A percentile compares a stretch with the other conserved stretches of the same genome.
Evolutionary conservation across 2,329 filamentous ascomycete genomes (phyloP).

Genomic region (Aureobasidium sp.): DNA sequence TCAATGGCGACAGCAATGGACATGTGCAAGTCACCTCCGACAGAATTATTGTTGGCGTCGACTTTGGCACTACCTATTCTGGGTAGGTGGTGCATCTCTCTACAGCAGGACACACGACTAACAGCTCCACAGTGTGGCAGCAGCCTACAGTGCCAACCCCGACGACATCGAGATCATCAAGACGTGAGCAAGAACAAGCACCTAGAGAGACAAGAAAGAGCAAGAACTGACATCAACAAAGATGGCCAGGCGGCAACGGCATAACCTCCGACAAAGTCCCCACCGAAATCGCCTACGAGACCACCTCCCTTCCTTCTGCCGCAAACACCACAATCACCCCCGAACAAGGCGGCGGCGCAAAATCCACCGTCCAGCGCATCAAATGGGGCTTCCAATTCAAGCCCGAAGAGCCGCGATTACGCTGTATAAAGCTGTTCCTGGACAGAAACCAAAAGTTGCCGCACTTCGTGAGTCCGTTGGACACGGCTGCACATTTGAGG

Average conservation of each 20-base stretch:
- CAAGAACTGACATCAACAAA: slow-evolving; percentile 14
- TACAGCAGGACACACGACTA: not conserved
- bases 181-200: slow-evolving; percentile 33
- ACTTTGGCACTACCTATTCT: slow-evolving; percentile 75
- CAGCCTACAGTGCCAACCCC: slow-evolving; percentile 55
- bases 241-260: slow-evolving; percentile 74
- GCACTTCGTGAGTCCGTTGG: slow-evolving; percentile 71
- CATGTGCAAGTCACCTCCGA: slow-evolving; percentile 1
- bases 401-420: slow-evolving; percentile 66
- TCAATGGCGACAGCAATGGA: slow-evolving; percentile 1
- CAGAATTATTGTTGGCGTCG: slow-evolving; percentile 58
- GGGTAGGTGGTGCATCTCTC: slow-evolving; percentile 2
- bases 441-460: slow-evolving; percentile 75
- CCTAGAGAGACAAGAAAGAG: not conserved
- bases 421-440: slow-evolving; percentile 79
- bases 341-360: slow-evolving; percentile 16
- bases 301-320: not conserved
- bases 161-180: slow-evolving; percentile 82
- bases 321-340: not conserved
- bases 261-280: slow-evolving; percentile 84
- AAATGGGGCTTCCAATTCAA: slow-evolving; percentile 84
- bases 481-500: slow-evolving; percentile 63
- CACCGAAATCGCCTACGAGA: slow-evolving; percentile 61
- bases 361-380: slow-evolving; percentile 25
- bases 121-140: slow-evolving; percentile 51